These are phyloP conservation scores for Gelatoporia subvermispora DNA, from an alignment of 768 basidiomycete genomes.

Conservation along the genomic window DNA sequence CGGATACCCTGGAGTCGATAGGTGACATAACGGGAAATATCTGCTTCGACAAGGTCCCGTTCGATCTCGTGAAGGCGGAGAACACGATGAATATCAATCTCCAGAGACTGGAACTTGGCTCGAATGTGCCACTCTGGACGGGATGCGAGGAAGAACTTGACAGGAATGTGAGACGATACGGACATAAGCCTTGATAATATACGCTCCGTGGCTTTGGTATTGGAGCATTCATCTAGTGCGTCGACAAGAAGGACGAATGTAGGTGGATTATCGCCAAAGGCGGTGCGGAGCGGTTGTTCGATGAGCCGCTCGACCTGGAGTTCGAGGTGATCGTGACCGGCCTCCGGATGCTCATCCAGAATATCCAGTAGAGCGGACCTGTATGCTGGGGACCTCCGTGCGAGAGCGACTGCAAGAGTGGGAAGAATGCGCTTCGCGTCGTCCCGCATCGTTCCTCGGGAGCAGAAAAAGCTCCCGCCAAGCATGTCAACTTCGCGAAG, in stretches of 20 bases:
- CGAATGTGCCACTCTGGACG: background rate
- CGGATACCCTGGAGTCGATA: no score
- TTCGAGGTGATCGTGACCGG: no score
- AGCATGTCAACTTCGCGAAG: background rate
- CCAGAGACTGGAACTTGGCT: background rate
- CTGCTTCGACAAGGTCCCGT: background rate
- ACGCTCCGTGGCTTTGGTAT: background rate
- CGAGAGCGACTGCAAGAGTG: conserved; percentile 1
- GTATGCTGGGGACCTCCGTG: no score
- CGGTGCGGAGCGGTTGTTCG: background rate
- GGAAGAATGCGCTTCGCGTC: conserved; percentile 3
- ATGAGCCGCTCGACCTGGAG: conserved; percentile 2
- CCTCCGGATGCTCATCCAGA: no score
- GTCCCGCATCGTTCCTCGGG: background rate
- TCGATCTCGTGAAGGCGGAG: background rate
- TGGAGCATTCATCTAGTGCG: conserved; percentile 6
- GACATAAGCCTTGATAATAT: background rate
- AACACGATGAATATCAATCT: background rate
- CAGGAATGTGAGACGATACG: background rate
- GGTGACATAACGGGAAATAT: background rate
- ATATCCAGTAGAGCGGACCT: no score
- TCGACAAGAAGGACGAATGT: conserved; percentile 1
- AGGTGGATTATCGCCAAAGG: background rate
- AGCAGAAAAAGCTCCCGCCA: conserved; percentile 6
- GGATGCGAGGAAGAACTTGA: background rate